These are phyloP conservation scores for Phytopythium oedochilum DNA, from an alignment of 352 stramenopile species.

Conservation along the genomic window DNA sequence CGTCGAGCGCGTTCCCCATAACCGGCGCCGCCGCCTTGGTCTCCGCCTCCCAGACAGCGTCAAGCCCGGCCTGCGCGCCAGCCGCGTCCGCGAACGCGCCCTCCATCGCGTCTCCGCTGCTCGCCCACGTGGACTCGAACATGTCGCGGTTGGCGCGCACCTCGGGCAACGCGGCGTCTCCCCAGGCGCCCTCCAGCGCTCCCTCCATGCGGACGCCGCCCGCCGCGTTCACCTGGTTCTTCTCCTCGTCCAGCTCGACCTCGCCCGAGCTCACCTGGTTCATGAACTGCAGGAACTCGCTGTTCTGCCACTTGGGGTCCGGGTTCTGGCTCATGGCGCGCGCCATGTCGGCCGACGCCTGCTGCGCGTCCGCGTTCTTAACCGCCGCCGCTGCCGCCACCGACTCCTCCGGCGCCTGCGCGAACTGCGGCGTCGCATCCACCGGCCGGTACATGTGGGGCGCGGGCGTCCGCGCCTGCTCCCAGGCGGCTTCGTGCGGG, in stretches of 20 bases:
- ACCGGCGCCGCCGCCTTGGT: slow-evolving; percentile 10
- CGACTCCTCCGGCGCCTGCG: slow-evolving; percentile 17
- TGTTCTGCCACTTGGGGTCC: slow-evolving; percentile 81
- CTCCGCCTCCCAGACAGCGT: slow-evolving; percentile 38
- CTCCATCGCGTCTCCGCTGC: slow-evolving; percentile 38
- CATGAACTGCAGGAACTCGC: slow-evolving; percentile 87
- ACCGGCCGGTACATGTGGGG: slow-evolving; percentile 35
- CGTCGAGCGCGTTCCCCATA: slow-evolving; percentile 27
- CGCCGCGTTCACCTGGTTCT: slow-evolving; percentile 52
- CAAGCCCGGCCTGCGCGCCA: slow-evolving; percentile 21
- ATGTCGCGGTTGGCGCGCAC: slow-evolving; percentile 58
- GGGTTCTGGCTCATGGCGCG: slow-evolving; percentile 73
- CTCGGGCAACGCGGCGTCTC: slow-evolving; percentile 22
- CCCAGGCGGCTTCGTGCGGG: slow-evolving; percentile 60
- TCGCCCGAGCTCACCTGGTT: slow-evolving; percentile 68
- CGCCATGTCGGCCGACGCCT: slow-evolving; percentile 65
- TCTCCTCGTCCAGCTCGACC: slow-evolving; percentile 74
- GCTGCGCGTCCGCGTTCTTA: slow-evolving; percentile 35
- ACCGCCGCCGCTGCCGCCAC: slow-evolving; percentile 14
- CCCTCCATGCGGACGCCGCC: slow-evolving; percentile 32
- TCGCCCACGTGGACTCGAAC: slow-evolving; percentile 49
- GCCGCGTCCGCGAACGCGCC: slow-evolving; percentile 37
- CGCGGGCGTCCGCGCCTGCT: slow-evolving; percentile 41
- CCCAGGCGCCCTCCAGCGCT: slow-evolving; percentile 63
- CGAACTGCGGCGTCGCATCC: slow-evolving; percentile 16